phyloP scores from a whole-genome alignment of 2,329 filamentous ascomycete genomes.

The Ceratocystis huliohia region DNA sequence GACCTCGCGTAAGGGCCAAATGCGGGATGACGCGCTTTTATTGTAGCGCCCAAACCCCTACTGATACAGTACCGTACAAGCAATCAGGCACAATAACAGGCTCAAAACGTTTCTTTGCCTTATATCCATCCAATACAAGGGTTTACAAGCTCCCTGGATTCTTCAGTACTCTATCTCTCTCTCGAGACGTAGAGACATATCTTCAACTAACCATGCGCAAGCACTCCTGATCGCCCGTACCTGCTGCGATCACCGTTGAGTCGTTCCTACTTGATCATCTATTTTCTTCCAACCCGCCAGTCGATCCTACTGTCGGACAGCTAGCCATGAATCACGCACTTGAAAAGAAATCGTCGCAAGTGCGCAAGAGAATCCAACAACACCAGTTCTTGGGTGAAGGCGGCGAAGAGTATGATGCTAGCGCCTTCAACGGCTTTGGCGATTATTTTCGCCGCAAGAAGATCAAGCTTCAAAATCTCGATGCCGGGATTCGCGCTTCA shows the following conservation, averaged over 20 bases:
- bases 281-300: neutral
- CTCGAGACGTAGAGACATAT: no score
- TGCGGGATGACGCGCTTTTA: neutral
- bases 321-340: constrained; percentile 44
- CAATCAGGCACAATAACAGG: neutral
- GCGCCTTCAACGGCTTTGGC: constrained; percentile 73
- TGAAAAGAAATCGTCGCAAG: constrained; percentile 49
- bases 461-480: constrained; percentile 90
- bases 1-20: constrained; percentile 13
- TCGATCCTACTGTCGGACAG: neutral
- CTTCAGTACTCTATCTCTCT: no score
- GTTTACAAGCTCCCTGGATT: no score
- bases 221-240: neutral
- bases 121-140: no score
- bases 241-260: neutral
- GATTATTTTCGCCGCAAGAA: constrained; percentile 96
- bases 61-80: neutral
- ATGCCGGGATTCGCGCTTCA: constrained; percentile 62
- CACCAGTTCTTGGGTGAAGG: constrained; percentile 68
- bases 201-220: neutral
- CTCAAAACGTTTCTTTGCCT: no score
- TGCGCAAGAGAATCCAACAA: constrained; percentile 48
- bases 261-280: neutral
- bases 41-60: neutral
- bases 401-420: constrained; percentile 83